Percentiles rank a stretch among this genome's conserved stretches.
Evolutionary conservation across 768 basidiomycete species (phyloP).

Genomic region (Lentinus tigrinus): DNA sequence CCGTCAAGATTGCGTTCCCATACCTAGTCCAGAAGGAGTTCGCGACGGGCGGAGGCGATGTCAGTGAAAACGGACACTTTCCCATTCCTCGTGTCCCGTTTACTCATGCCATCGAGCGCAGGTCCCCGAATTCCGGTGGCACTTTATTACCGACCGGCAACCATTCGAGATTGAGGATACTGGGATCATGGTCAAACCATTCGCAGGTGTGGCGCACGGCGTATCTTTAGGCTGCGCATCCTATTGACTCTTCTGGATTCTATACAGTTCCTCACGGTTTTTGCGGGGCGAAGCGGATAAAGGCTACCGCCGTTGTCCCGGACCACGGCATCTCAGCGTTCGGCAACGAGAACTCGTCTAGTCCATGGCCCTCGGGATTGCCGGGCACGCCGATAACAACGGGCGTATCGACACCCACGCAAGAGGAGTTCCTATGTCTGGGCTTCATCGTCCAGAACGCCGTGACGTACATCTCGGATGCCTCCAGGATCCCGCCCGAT

Average conservation of each 20-base stretch:
- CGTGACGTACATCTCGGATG: conserved; percentile 81
- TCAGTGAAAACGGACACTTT: conserved; percentile 29
- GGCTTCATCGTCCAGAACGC: conserved; percentile 68
- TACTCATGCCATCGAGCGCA: conserved; percentile 25
- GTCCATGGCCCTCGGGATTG: conserved; percentile 24
- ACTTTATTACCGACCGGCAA: conserved; percentile 68
- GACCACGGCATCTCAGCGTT: conserved; percentile 32
- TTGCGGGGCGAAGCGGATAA: conserved; percentile 44
- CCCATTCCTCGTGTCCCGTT: no score
- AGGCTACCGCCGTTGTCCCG: conserved; percentile 42
- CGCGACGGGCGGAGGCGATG: conserved; percentile 80
- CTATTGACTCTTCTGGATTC: not conserved
- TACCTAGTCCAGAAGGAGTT: conserved; percentile 77
- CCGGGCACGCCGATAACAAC: conserved; percentile 19
- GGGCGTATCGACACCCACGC: not conserved
- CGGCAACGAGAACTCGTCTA: conserved; percentile 22
- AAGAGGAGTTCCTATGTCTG: conserved; percentile 49
- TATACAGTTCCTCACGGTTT: conserved; percentile 69
- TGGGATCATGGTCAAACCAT: conserved; percentile 62
- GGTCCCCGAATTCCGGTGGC: conserved; percentile 84
- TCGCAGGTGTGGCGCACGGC: conserved; percentile 48
- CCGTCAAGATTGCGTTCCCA: conserved; percentile 72
- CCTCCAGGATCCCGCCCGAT: conserved; percentile 73
- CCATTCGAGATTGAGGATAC: conserved; percentile 69
- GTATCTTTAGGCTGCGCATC: not conserved